These are phyloP conservation scores for Taxillus chinensis DNA, from an alignment of 164 flowering plant species.

Conservation along the genomic window DNA sequence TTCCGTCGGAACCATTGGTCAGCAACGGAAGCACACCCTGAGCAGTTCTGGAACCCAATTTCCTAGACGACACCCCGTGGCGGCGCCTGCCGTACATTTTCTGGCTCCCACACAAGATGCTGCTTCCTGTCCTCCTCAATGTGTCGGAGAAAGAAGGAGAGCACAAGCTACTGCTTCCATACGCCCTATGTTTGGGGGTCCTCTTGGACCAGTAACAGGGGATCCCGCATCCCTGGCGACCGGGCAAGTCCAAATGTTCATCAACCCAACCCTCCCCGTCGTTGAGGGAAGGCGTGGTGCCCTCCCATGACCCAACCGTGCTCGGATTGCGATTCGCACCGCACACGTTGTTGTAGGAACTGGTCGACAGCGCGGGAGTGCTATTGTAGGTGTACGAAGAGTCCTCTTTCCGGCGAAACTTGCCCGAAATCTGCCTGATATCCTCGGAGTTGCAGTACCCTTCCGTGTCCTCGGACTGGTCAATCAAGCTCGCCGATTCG, in stretches of 20 bases:
- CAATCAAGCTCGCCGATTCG: slow-evolving; percentile 29
- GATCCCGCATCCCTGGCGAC: slow-evolving; percentile 84
- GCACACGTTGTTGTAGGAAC: slow-evolving; percentile 46
- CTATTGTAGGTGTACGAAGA: slow-evolving; percentile 64
- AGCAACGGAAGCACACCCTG: slow-evolving; percentile 61
- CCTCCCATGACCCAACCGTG: slow-evolving; percentile 73
- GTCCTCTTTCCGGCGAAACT: slow-evolving; percentile 49
- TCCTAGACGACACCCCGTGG: slow-evolving; percentile 16
- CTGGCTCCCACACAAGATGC: slow-evolving; percentile 65
- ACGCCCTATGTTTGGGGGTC: slow-evolving; percentile 44
- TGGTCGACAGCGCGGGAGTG: slow-evolving; percentile 80
- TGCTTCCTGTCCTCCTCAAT: slow-evolving; percentile 70
- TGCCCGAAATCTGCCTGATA: slow-evolving; percentile 20
- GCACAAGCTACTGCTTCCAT: slow-evolving; percentile 45
- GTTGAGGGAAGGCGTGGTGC: slow-evolving; percentile 47
- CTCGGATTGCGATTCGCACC: slow-evolving; percentile 40
- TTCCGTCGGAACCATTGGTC: slow-evolving; percentile 35
- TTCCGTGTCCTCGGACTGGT: slow-evolving; percentile 63
- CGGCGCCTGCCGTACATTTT: slow-evolving; percentile 27
- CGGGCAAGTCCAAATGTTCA: slow-evolving; percentile 61
- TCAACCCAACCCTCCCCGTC: slow-evolving; percentile 56
- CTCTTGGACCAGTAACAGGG: slow-evolving; percentile 87
- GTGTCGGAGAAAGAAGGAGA: slow-evolving; percentile 93
- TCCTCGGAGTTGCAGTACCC: slow-evolving; percentile 67
- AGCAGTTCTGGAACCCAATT: slow-evolving; percentile 31